A percentile compares a stretch with the other conserved stretches of the same genome.
phyloP scores from a whole-genome alignment of 768 basidiomycete genomes.

The Kwoniella europaea region DNA sequence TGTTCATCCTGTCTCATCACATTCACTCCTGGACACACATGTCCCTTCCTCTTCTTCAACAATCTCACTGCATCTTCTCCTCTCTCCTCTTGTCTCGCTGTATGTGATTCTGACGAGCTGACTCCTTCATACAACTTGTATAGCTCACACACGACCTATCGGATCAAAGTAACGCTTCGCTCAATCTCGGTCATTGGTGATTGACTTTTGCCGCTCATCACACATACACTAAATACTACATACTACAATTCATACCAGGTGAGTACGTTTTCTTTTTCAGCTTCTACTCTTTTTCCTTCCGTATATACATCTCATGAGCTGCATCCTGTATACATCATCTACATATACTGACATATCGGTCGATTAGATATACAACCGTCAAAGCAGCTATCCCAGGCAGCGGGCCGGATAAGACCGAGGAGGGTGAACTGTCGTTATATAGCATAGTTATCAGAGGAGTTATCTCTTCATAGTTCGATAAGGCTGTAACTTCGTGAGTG shows the following conservation, averaged over 20 bases:
- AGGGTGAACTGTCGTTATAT: neutral
- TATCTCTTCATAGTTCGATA: no score
- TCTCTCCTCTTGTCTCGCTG: neutral
- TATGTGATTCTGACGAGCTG: no score
- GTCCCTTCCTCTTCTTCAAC: neutral
- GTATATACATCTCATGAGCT: no score
- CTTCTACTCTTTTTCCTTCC: neutral
- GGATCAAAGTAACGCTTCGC: neutral
- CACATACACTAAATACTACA: neutral
- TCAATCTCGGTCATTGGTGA: neutral
- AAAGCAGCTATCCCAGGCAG: neutral
- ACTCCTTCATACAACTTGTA: neutral
- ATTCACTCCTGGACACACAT: neutral
- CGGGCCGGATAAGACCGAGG: constrained; percentile 16
- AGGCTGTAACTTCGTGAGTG: no score
- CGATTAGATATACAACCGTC: neutral
- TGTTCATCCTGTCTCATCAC: neutral
- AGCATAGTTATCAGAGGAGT: no score
- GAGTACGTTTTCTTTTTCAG: neutral
- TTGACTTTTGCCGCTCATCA: constrained; percentile 3
- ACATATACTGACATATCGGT: neutral
- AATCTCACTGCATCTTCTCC: neutral
- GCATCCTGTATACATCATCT: no score
- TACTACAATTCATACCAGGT: neutral
- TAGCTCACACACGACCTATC: neutral